phyloP scores from a whole-genome alignment of 148 eudicot species.

The Silene conica region DNA sequence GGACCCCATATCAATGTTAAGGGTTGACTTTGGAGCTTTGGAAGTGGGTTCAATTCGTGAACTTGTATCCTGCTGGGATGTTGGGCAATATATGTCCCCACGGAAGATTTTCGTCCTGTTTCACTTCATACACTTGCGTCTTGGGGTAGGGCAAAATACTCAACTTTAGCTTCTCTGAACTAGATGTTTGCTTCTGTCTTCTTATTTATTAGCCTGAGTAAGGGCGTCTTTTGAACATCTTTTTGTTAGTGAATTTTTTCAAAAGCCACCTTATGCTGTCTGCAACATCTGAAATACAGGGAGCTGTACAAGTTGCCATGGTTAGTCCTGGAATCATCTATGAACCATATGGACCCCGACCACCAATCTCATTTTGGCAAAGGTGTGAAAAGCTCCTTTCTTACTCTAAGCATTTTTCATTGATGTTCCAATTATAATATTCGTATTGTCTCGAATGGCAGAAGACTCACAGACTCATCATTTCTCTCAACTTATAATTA shows the following conservation, averaged over 20 bases:
- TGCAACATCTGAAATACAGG: constrained; percentile 40
- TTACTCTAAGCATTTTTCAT: background rate
- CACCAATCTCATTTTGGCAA: constrained; percentile 61
- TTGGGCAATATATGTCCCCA: background rate
- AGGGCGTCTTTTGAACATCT: background rate
- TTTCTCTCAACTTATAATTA: background rate
- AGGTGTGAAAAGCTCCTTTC: constrained; percentile 44
- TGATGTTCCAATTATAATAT: background rate
- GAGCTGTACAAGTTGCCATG: constrained; percentile 67
- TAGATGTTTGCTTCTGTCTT: background rate
- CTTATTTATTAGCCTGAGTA: background rate
- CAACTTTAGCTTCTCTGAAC: background rate
- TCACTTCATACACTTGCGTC: background rate
- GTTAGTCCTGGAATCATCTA: constrained; percentile 83
- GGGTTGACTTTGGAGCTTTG: background rate
- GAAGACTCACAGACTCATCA: background rate
- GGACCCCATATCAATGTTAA: background rate
- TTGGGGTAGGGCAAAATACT: background rate
- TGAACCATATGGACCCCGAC: constrained; percentile 87
- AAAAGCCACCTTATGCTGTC: constrained; percentile 1
- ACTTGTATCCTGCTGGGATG: background rate
- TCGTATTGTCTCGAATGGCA: background rate
- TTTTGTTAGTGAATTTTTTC: background rate
- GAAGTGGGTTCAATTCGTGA: background rate
- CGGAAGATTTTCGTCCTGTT: background rate